Base-by-base conservation (phyloP, 106 monocot genomes). In the Posidonia australis region DNA sequence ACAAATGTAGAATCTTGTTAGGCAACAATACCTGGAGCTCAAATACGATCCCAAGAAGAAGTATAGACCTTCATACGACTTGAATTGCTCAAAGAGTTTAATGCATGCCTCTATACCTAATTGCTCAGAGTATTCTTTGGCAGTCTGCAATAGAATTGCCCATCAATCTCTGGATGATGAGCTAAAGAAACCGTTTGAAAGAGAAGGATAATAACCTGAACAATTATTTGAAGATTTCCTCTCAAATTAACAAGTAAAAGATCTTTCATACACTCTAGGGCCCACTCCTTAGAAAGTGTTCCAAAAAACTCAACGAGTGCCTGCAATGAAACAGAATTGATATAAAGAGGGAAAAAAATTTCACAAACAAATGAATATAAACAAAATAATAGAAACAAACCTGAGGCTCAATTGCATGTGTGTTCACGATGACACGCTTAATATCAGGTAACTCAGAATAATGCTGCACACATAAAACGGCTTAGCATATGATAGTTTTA, bases 351-450 rank as follows among this genome's bases (percentile, higher is more conserved):
- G 51, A 18, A 28, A 32, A 21, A 44, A 47, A 24, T 41, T 51
- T 62, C 48, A 16, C 18, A 7, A 47, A 20, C 49, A 18, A 62
- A 48, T 20, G 30, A 68, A 42, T 43, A 16, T 56, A 30, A 30
- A 20, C 12, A 59, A 49, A 10, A 10, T 26, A 44, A 64, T 17
- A 31, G 7, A 13, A 49, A 75, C 74, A 83, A 62, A 96, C 94
- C 94, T 96, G 96, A 64, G 96, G 96, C 70, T 98, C 90, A 79
- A 98, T 98, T 1, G 82, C 90, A 79, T 98, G 90, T 46, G 96
- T 98, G 66, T 98, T 98, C 47, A 98, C 96, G 70, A 96, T 90
- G 18, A 87, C 87, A 76, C 96, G 84, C 57, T 98, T 98, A 16
- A 98, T 91, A 81, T 98, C 96, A 58, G 90, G 87, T 57, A 98